Conservation (phyloP, 2,329 filamentous ascomycete genomes). For the Rhynchosporium secalis region DNA sequence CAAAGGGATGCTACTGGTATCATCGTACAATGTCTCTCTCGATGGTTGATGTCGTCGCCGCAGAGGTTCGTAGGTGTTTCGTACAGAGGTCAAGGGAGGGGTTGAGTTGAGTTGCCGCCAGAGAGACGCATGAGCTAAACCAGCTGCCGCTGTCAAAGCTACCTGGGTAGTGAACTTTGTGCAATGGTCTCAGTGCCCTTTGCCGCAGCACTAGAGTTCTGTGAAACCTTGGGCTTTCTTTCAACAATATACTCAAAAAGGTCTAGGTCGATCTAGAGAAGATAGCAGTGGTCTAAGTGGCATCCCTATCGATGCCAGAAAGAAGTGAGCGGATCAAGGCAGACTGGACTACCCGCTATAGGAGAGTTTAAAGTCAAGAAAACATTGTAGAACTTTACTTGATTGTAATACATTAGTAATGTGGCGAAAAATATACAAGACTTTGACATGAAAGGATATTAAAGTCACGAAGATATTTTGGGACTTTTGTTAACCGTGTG, state of each 20-base stretch:
- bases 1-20: slow-evolving; percentile 6
- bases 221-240: slow-evolving; percentile 5
- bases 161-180: background rate
- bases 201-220: slow-evolving; percentile 6
- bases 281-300: no score
- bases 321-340: no score
- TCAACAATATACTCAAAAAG: background rate
- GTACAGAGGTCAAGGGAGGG: background rate
- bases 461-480: no score
- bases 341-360: no score
- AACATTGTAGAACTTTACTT: no score
- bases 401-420: no score
- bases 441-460: no score
- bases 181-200: slow-evolving; percentile 12
- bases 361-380: no score
- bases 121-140: slow-evolving; percentile 2
- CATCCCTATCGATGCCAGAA: no score
- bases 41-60: slow-evolving; percentile 9
- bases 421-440: no score
- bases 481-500: no score
- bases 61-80: background rate
- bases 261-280: background rate
- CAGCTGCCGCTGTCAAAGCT: slow-evolving; percentile 27
- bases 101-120: background rate
- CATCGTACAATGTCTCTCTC: background rate